Base-by-base conservation (phyloP, 2,329 filamentous ascomycete species). In the Ceratocystis ficicola region DNA sequence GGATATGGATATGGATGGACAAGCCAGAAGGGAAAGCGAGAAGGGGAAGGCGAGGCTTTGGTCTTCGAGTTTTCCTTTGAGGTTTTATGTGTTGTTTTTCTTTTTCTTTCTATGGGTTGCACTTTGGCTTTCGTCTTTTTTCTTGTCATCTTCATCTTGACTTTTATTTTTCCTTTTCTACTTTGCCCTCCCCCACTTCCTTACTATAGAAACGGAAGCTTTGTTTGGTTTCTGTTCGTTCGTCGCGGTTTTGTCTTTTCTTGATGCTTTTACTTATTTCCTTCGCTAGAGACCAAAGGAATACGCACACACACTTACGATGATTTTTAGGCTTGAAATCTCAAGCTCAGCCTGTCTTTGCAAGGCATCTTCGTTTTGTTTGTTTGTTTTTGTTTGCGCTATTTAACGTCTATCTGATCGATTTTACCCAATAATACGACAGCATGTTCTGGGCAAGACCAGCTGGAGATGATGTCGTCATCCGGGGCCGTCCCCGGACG, bases 141-240 rank as follows among this genome's bases (percentile, higher is more conserved):
- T 28, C 25, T 22, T 15, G 30, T 50, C 41, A 32, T 41, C 36
- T 46, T 52, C 10, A 25, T 67, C 28, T 65, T 30, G 41, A 28
- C 44, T 36, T 30, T 50, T 60, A 25, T 25, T 36, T 44, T 63
- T 61, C 15, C 64, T 17, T 63, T 65, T 8, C 30, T 41, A 41
- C 36, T 41, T 12, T 41, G 36, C 36, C 36, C 36, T 10, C 10
- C 10, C 36, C 36, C 3, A 10, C 36, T 2, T 41, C 36, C 10
- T 61, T 44, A 61, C 36, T 61, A 62, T 44, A 44, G 60, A 62
- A 62, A 46, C 36, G 52, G 52, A 59, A 52, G 52, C 20, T 25
- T 62, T 41, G 10, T 41, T 41, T 41, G 10, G 36, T 41, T 12
- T 41, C 10, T 41, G 36, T 41, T 41, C 3, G 57, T 62, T 32